Percentiles rank a stretch among this genome's conserved stretches.
phyloP scores from a whole-genome alignment of 2,329 filamentous ascomycete species.

The Colletotrichum filicis region DNA sequence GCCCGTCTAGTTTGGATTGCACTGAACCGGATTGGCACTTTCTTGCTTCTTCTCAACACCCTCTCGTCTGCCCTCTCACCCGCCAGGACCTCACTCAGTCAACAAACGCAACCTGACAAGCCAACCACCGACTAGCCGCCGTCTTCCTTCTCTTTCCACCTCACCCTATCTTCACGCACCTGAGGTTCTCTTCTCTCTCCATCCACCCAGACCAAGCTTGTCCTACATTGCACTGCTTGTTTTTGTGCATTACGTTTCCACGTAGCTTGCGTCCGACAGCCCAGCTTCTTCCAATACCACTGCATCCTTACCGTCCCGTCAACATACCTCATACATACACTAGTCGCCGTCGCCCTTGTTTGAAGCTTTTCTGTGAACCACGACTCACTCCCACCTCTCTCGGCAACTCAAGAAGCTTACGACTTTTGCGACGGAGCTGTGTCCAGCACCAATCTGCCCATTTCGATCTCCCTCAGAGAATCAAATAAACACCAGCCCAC shows the following conservation, averaged over 20 bases:
- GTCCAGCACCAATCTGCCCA: neutral
- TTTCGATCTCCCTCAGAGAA: neutral
- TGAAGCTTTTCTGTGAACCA: neutral
- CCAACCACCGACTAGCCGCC: slow-evolving; percentile 16
- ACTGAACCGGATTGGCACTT: neutral
- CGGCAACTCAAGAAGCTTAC: neutral
- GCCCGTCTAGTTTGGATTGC: neutral
- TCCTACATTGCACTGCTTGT: neutral
- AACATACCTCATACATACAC: neutral
- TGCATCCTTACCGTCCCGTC: neutral
- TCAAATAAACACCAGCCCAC: neutral
- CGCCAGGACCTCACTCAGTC: slow-evolving; percentile 3
- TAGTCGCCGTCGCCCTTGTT: neutral
- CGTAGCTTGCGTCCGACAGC: neutral
- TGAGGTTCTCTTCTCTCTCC: neutral
- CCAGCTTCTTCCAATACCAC: neutral
- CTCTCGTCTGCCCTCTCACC: slow-evolving; percentile 8
- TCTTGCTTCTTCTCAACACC: slow-evolving; percentile 22
- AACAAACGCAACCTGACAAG: slow-evolving; percentile 1
- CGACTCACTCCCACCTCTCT: neutral
- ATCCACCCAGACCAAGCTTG: neutral
- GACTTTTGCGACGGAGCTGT: neutral
- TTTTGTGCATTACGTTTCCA: neutral
- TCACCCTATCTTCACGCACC: neutral
- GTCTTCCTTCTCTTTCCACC: slow-evolving; percentile 27